These are phyloP conservation scores for Chalciporus sp. DNA, from an alignment of 1,284 basidiomycete species.

Conservation along the genomic window DNA sequence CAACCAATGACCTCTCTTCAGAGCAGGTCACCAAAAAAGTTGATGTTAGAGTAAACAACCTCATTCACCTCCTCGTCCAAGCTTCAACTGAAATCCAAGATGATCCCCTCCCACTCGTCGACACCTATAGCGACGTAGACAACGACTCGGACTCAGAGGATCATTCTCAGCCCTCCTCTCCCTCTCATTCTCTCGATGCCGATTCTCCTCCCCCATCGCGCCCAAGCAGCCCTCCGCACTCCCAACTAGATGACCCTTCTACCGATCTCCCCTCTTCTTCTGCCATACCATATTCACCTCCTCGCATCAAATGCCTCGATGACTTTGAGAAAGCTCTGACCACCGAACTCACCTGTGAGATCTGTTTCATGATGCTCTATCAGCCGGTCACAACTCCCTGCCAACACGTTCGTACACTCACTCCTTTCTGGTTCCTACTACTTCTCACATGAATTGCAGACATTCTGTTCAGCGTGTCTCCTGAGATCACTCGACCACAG, in stretches of 20 bases:
- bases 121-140: slow-evolving; percentile 25
- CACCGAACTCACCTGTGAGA: slow-evolving; percentile 83
- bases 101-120: slow-evolving; percentile 14
- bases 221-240: slow-evolving; percentile 12
- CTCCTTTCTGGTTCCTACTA: slow-evolving; percentile 2
- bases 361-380: slow-evolving; percentile 84
- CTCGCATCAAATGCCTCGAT: slow-evolving; percentile 21
- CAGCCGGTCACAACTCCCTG: slow-evolving; percentile 92
- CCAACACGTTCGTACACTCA: slow-evolving; percentile 73
- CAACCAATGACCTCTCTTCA: slow-evolving; percentile 14
- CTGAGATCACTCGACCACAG: slow-evolving; percentile 89
- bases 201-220: slow-evolving; percentile 5
- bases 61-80: slow-evolving; percentile 53
- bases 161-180: not conserved
- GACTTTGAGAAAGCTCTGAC: slow-evolving; percentile 72
- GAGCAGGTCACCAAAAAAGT: slow-evolving; percentile 21
- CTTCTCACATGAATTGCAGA: slow-evolving; percentile 48
- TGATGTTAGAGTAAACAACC: slow-evolving; percentile 68
- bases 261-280: slow-evolving; percentile 18
- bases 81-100: slow-evolving; percentile 24
- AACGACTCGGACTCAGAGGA: slow-evolving; percentile 31
- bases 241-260: slow-evolving; percentile 31
- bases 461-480: slow-evolving; percentile 89
- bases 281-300: slow-evolving; percentile 13
- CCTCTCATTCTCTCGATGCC: slow-evolving; percentile 1